These are phyloP conservation scores for Rubia peregrina DNA, from an alignment of 305 asterid genomes.

Conservation along the genomic window DNA sequence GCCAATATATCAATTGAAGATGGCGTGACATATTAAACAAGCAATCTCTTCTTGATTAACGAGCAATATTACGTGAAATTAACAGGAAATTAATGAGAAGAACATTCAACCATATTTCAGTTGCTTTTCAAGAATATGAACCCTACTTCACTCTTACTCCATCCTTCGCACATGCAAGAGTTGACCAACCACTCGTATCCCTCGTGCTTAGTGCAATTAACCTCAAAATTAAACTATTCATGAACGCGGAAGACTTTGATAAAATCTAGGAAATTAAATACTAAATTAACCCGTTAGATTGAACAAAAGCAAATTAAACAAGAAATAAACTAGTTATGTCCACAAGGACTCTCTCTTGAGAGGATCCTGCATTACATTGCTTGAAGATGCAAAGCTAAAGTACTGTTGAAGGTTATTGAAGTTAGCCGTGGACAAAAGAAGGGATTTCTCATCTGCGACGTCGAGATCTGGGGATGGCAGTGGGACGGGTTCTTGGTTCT, in stretches of 20 bases:
- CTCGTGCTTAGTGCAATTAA: constrained; percentile 8
- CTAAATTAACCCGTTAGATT: constrained; percentile 10
- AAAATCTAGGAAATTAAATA: constrained; percentile 5
- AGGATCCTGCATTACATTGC: constrained; percentile 31
- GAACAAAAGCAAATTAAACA: neutral
- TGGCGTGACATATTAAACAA: neutral
- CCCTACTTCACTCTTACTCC: constrained; percentile 27
- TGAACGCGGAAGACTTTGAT: neutral
- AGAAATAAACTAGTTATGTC: constrained; percentile 14
- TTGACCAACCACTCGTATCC: constrained; percentile 18
- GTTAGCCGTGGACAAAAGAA: constrained; percentile 17
- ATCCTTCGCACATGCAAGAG: constrained; percentile 21
- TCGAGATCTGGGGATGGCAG: constrained; percentile 11
- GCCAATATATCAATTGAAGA: neutral
- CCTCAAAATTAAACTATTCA: neutral
- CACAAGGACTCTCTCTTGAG: constrained; percentile 36
- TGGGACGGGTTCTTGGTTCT: constrained; percentile 25
- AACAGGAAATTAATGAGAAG: constrained; percentile 8
- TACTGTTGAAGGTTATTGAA: constrained; percentile 28
- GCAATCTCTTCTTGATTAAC: neutral
- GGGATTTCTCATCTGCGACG: constrained; percentile 24
- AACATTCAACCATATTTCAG: constrained; percentile 9
- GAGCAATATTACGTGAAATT: constrained; percentile 1
- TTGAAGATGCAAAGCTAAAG: constrained; percentile 26
- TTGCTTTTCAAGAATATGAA: constrained; percentile 16